Percentiles rank a stretch among this genome's conserved stretches.
Conservation (phyloP, 148 eudicot genomes). For the Pouteria glomerata region DNA sequence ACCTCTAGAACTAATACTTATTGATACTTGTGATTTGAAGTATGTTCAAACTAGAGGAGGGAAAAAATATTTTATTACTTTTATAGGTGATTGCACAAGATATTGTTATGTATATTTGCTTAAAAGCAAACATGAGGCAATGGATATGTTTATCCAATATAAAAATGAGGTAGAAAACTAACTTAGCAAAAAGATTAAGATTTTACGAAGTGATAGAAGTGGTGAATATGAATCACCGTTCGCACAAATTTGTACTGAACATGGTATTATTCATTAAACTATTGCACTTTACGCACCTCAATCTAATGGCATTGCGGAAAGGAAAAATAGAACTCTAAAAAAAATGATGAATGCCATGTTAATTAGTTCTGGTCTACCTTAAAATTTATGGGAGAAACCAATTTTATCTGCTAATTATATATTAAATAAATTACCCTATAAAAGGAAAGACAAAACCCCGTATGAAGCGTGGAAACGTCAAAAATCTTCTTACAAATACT, state of each 20-base stretch:
- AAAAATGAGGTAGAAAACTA: neutral
- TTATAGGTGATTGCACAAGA: conserved; percentile 3
- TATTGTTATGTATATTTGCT: conserved; percentile 3
- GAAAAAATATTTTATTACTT: conserved; percentile 5
- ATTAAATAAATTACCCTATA: neutral
- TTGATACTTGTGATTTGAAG: conserved; percentile 1
- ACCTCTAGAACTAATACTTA: neutral
- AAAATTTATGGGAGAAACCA: neutral
- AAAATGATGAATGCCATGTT: conserved; percentile 8
- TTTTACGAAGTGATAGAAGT: too few relatives aligned
- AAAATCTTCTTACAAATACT: neutral
- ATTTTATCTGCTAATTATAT: neutral
- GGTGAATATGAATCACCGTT: neutral
- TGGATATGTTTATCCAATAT: neutral
- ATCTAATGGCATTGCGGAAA: neutral
- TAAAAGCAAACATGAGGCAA: neutral
- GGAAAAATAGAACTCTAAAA: neutral
- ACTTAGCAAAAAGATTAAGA: neutral
- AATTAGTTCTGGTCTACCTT: neutral
- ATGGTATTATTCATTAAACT: conserved; percentile 4
- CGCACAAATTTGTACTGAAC: neutral
- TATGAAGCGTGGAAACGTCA: too few relatives aligned
- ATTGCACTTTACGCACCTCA: neutral
- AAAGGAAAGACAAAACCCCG: neutral
- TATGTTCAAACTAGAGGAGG: conserved; percentile 7